These are phyloP conservation scores for Xenosphaeropsis pyriputrescens DNA, from an alignment of 2,329 filamentous ascomycete species.

Conservation along the genomic window DNA sequence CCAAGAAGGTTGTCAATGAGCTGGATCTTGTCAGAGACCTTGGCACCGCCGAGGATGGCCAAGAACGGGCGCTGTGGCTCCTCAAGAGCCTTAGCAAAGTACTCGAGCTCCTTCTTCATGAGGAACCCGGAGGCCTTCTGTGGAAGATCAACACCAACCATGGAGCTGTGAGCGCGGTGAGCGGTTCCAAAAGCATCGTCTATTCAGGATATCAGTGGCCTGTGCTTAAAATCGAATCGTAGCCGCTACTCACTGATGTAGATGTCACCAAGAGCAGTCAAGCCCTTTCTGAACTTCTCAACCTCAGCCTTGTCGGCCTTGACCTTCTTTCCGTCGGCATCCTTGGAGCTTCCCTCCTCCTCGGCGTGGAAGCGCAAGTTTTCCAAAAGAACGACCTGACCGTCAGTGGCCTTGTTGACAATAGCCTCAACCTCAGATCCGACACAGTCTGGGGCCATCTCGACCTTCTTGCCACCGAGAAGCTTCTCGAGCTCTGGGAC, in stretches of 20 bases:
- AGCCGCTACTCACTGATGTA: conserved; percentile 65
- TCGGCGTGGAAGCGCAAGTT: conserved; percentile 97
- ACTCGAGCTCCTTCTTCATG: conserved; percentile 99
- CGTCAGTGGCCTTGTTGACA: conserved; percentile 68
- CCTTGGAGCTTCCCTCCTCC: conserved; percentile 94
- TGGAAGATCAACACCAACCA: conserved; percentile 92
- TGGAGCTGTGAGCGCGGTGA: conserved; percentile 96
- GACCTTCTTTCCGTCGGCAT: conserved; percentile 87
- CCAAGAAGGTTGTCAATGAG: conserved; percentile 97
- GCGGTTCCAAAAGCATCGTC: conserved; percentile 98
- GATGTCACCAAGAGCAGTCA: conserved; percentile 88
- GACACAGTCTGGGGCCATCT: conserved; percentile 81
- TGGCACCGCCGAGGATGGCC: conserved; percentile 93
- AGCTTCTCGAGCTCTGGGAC: conserved; percentile 85
- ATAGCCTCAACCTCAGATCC: conserved; percentile 80
- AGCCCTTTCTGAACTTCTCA: conserved; percentile 82
- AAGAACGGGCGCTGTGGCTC: conserved; percentile 90
- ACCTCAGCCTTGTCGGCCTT: conserved; percentile 95
- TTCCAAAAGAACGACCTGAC: conserved; percentile 82
- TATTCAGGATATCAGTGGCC: conserved; percentile 20
- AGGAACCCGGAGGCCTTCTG: conserved; percentile 97
- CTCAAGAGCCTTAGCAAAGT: conserved; percentile 96
- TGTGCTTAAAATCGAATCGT: conserved; percentile 4
- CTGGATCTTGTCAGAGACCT: conserved; percentile 99
- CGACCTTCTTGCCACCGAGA: conserved; percentile 61